Conservation (phyloP, 1,139 yeast genomes). For the Scheffersomyces quercinus region DNA sequence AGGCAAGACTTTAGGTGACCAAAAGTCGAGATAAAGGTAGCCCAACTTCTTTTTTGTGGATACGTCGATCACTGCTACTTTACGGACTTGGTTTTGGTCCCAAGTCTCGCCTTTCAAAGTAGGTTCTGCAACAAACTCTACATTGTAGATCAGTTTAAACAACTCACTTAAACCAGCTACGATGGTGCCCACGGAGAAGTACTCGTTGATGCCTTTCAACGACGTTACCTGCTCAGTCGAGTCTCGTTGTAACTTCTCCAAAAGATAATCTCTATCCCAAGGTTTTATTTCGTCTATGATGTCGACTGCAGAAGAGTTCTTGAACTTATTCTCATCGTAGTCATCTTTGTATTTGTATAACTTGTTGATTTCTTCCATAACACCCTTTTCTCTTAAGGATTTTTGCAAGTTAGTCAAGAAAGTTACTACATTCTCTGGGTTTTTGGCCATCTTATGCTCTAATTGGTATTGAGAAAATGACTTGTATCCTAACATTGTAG, state of each 20-base stretch:
- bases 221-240: conserved; percentile 2
- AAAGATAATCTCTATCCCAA: conserved; percentile 88
- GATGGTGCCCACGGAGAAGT: conserved; percentile 84
- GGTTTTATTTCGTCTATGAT: conserved; percentile 60
- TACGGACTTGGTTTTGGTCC: conserved; percentile 79
- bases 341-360: conserved; percentile 40
- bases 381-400: conserved; percentile 46
- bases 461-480: conserved; percentile 82
- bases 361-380: conserved; percentile 56
- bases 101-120: conserved; percentile 80
- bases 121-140: conserved; percentile 67
- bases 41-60: conserved; percentile 32
- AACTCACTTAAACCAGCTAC: conserved; percentile 78
- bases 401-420: conserved; percentile 64
- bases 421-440: conserved; percentile 70
- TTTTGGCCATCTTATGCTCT: conserved; percentile 87
- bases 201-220: conserved; percentile 30
- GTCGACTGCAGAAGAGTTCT: conserved; percentile 31
- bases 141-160: conserved; percentile 72
- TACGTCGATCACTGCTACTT: conserved; percentile 60
- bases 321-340: conserved; percentile 12
- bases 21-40: conserved; percentile 44
- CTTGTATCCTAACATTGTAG: conserved; percentile 69
- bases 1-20: conserved; percentile 58
- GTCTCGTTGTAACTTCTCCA: conserved; percentile 17